Conservation (phyloP, 2,329 filamentous ascomycete species). For the Talaromyces albobiverticillius region DNA sequence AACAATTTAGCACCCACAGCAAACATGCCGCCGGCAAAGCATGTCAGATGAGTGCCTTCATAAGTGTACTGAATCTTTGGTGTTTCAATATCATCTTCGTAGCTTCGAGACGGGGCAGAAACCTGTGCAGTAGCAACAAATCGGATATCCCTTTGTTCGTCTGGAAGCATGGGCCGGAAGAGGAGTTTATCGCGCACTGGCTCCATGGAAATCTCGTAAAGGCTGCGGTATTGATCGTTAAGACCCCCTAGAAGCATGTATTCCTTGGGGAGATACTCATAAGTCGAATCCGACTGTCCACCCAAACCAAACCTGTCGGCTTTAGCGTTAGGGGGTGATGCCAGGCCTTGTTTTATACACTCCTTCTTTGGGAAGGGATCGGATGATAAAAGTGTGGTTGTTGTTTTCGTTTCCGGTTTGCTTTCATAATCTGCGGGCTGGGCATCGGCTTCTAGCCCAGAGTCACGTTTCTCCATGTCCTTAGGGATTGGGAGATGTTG, state of each 20-base stretch:
- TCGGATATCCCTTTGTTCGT: slow-evolving; percentile 39
- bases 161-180: slow-evolving; percentile 43
- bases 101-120: slow-evolving; percentile 18
- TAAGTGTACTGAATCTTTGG: slow-evolving; percentile 38
- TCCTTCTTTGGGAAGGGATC: slow-evolving; percentile 17
- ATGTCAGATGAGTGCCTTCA: slow-evolving; percentile 57
- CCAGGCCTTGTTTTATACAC: slow-evolving; percentile 41
- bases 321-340: slow-evolving; percentile 28
- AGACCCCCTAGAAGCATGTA: slow-evolving; percentile 46
- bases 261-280: slow-evolving; percentile 52
- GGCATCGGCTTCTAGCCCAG: slow-evolving; percentile 24
- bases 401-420: slow-evolving; percentile 11
- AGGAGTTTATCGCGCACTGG: slow-evolving; percentile 40
- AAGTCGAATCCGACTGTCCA: slow-evolving; percentile 47
- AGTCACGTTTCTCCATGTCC: slow-evolving; percentile 23
- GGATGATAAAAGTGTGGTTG: slow-evolving; percentile 6
- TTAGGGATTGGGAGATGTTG: slow-evolving; percentile 5
- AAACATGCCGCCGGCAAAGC: slow-evolving; percentile 63
- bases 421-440: slow-evolving; percentile 28
- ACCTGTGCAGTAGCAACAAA: slow-evolving; percentile 35
- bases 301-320: slow-evolving; percentile 43
- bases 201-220: slow-evolving; percentile 43
- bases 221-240: slow-evolving; percentile 39
- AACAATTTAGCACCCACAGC: slow-evolving; percentile 59
- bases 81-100: slow-evolving; percentile 16